Conservation (phyloP, 768 basidiomycete genomes). For the Tulasnella sp. region DNA sequence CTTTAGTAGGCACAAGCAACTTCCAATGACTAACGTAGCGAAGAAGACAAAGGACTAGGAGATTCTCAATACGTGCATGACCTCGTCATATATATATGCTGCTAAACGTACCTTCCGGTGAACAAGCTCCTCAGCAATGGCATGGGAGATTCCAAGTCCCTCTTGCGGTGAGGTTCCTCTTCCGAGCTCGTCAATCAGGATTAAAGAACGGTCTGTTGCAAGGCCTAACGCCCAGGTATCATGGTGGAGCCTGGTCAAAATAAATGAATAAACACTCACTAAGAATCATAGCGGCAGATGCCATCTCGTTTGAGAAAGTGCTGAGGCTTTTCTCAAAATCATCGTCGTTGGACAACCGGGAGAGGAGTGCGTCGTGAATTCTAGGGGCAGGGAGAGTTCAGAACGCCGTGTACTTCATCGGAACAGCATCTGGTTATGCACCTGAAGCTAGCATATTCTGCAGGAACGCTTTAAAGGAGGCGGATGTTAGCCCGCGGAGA, state of each 20-base stretch:
- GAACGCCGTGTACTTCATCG: not conserved
- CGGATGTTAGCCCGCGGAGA: constrained; percentile 13
- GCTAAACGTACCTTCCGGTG: constrained; percentile 44
- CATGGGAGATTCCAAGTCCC: constrained; percentile 72
- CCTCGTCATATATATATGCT: not conserved
- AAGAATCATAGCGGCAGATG: constrained; percentile 80
- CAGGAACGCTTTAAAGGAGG: constrained; percentile 48
- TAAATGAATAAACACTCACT: constrained; percentile 33
- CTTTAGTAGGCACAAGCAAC: not conserved
- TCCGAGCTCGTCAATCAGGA: constrained; percentile 83
- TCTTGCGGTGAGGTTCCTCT: constrained; percentile 81
- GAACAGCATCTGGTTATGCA: constrained; percentile 25
- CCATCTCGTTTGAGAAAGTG: constrained; percentile 95
- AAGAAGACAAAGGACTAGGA: constrained; percentile 77
- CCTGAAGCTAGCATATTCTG: constrained; percentile 87
- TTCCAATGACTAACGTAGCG: constrained; percentile 49
- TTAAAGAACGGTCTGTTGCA: constrained; percentile 22
- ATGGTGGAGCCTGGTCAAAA: not conserved
- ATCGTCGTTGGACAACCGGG: constrained; percentile 88
- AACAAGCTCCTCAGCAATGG: constrained; percentile 71
- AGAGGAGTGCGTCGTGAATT: constrained; percentile 72
- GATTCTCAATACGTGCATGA: not conserved
- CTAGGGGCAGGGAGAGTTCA: constrained; percentile 28
- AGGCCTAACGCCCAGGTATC: constrained; percentile 38
- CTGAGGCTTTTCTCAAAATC: constrained; percentile 81